phyloP scores from a whole-genome alignment of 2,329 filamentous ascomycete species.

The Diaporthe helianthi region DNA sequence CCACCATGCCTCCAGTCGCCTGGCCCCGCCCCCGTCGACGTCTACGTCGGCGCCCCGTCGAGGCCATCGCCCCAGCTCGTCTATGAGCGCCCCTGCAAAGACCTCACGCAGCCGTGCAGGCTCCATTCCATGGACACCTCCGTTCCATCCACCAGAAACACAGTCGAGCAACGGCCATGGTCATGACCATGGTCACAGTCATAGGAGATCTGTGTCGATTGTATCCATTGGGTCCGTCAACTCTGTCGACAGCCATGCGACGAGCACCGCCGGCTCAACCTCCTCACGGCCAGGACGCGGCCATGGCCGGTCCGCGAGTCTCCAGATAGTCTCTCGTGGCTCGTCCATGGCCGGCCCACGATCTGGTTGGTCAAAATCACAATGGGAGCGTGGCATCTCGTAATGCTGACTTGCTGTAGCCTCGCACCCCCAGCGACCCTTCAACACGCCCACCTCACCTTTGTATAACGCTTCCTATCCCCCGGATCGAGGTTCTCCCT shows the following conservation, averaged over 20 bases:
- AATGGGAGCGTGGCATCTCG: background rate
- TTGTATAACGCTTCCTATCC: constrained; percentile 63
- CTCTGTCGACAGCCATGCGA: constrained; percentile 53
- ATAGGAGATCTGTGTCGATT: constrained; percentile 82
- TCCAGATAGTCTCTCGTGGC: constrained; percentile 72
- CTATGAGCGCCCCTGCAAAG: constrained; percentile 60
- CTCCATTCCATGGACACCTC: constrained; percentile 53
- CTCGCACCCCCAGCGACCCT: constrained; percentile 52
- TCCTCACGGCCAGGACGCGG: constrained; percentile 61
- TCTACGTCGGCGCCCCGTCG: constrained; percentile 45
- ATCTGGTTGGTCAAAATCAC: constrained; percentile 44
- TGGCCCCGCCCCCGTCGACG: constrained; percentile 52
- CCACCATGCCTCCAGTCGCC: constrained; percentile 41
- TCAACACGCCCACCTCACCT: constrained; percentile 55
- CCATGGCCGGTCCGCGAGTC: constrained; percentile 80
- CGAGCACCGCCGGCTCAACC: constrained; percentile 50
- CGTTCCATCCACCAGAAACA: constrained; percentile 32
- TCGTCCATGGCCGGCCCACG: constrained; percentile 52
- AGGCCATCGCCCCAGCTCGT: constrained; percentile 73
- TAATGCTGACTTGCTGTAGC: constrained; percentile 40
- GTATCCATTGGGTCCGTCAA: constrained; percentile 73
- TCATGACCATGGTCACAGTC: constrained; percentile 58
- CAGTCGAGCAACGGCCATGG: constrained; percentile 39
- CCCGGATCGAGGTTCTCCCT: constrained; percentile 52
- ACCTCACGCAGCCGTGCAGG: constrained; percentile 53